phyloP scores from a whole-genome alignment of 2,329 filamentous ascomycete species.

The Thielaviopsis euricoi region DNA sequence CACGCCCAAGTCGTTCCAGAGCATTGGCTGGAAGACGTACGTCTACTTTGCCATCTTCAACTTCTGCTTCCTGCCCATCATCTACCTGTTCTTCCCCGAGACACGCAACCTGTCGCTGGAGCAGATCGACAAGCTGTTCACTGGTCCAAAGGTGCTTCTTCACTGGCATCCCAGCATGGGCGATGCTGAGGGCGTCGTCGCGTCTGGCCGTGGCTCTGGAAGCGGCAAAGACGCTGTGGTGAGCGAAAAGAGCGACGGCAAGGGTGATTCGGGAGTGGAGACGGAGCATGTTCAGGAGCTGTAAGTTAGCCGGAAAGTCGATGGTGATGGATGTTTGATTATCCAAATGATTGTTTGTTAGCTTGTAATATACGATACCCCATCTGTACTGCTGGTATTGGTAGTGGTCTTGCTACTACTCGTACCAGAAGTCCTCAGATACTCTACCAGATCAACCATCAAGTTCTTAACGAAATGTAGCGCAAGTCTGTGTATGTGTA shows the following conservation, averaged over 20 bases:
- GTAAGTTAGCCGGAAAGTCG: neutral
- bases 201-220: neutral
- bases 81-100: constrained; percentile 33
- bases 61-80: constrained; percentile 23
- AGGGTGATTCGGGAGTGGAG: neutral
- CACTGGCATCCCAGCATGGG: constrained; percentile 21
- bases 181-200: constrained; percentile 15
- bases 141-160: constrained; percentile 18
- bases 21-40: constrained; percentile 23
- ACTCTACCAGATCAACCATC: no score
- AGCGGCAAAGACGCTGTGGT: neutral
- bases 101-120: constrained; percentile 31
- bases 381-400: no score
- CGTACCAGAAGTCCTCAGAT: no score
- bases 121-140: constrained; percentile 28
- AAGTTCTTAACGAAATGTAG: no score
- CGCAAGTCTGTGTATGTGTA: no score
- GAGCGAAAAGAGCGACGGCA: neutral
- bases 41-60: constrained; percentile 24
- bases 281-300: neutral
- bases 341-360: neutral
- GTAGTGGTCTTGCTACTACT: no score
- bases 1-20: constrained; percentile 30
- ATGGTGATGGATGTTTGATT: no score
- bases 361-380: no score